Conservation (phyloP, 441 rosid species). For the Erodium moschatum region DNA sequence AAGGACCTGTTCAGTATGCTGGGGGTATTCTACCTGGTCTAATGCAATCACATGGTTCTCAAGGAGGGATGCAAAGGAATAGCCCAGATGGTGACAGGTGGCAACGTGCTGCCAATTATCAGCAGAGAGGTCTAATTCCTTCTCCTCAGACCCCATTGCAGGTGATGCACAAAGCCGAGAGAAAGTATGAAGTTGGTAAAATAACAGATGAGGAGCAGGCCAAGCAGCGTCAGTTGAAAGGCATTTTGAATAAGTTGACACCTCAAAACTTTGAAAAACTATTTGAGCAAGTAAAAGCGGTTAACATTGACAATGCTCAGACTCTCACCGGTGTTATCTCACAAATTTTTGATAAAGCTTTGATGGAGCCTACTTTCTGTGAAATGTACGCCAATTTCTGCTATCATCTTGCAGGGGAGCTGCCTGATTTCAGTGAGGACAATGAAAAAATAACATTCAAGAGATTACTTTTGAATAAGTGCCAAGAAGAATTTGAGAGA, state of each 20-base stretch:
- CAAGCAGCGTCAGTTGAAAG: conserved; percentile 78
- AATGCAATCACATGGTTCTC: conserved; percentile 56
- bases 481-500: conserved; percentile 92
- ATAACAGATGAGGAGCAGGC: conserved; percentile 66
- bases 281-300: conserved; percentile 78
- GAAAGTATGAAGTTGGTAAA: conserved; percentile 77
- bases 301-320: conserved; percentile 61
- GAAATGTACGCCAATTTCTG: conserved; percentile 97
- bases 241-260: conserved; percentile 83
- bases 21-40: conserved; percentile 37
- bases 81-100: conserved; percentile 70
- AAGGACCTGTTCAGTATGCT: background rate
- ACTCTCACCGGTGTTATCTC: conserved; percentile 78
- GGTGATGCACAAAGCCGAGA: conserved; percentile 90
- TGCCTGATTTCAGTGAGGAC: conserved; percentile 60
- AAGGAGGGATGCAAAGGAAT: conserved; percentile 56
- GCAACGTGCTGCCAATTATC: conserved; percentile 66
- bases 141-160: conserved; percentile 74
- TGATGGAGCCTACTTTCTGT: conserved; percentile 96
- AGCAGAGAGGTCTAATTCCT: conserved; percentile 71
- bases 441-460: conserved; percentile 70
- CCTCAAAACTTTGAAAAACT: conserved; percentile 92
- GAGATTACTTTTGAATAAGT: conserved; percentile 77
- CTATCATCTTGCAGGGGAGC: conserved; percentile 49
- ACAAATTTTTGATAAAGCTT: conserved; percentile 97